A percentile compares a stretch with the other conserved stretches of the same genome.
Evolutionary conservation across 306 rosid species (phyloP).

Genomic region (Prunus davidiana): DNA sequence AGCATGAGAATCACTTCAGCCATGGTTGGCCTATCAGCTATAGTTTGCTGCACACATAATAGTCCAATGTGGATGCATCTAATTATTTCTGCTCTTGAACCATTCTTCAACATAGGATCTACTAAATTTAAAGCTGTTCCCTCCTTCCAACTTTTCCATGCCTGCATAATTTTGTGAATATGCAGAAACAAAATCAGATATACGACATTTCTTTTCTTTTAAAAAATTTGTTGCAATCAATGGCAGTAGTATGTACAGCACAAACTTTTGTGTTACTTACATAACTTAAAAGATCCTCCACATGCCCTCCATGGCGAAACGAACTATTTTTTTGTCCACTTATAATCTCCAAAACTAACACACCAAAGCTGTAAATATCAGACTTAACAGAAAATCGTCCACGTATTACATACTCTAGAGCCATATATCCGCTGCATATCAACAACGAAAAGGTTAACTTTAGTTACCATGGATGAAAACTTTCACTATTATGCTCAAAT

Average conservation of each 20-base stretch:
- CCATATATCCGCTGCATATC: neutral
- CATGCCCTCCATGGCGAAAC: neutral
- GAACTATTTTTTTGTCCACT: neutral
- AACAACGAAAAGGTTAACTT: neutral
- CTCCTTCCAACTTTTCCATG: conserved; percentile 11
- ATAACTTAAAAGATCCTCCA: neutral
- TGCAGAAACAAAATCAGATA: neutral
- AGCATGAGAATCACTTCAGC: conserved; percentile 10
- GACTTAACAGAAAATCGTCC: neutral
- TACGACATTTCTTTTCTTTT: neutral
- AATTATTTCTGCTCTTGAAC: neutral
- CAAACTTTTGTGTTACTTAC: neutral
- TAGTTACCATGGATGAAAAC: neutral
- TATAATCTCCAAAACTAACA: neutral
- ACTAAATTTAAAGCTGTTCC: neutral
- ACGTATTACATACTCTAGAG: neutral
- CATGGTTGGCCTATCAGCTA: conserved; percentile 11
- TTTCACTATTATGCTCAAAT: neutral
- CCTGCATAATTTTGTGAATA: neutral
- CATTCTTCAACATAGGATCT: neutral
- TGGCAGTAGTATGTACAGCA: neutral
- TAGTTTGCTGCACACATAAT: conserved; percentile 10
- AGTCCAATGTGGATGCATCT: conserved; percentile 11
- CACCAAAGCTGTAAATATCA: neutral
- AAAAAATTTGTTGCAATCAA: neutral